Conservation (phyloP, 2,329 filamentous ascomycete species). For the Microcyclospora tardicrescens region DNA sequence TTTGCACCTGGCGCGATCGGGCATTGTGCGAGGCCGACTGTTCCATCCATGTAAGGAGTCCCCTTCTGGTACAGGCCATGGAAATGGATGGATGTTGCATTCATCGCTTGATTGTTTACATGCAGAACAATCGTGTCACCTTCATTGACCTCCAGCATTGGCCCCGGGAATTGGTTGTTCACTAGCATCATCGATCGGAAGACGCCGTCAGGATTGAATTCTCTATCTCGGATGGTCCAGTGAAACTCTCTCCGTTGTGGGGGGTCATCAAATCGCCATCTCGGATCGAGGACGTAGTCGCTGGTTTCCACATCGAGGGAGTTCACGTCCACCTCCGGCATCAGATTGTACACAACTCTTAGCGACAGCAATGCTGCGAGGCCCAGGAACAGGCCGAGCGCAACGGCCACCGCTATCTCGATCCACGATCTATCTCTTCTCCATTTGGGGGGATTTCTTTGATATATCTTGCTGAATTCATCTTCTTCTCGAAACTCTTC, state of each 20-base stretch:
- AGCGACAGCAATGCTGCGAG: no score
- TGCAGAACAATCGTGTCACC: conserved; percentile 56
- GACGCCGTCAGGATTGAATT: conserved; percentile 46
- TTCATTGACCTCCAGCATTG: conserved; percentile 35
- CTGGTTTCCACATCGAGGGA: conserved; percentile 8
- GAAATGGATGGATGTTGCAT: conserved; percentile 51
- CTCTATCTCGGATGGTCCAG: conserved; percentile 47
- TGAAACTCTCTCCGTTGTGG: conserved; percentile 43
- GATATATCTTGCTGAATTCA: no score
- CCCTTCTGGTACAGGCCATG: conserved; percentile 59
- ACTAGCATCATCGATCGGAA: conserved; percentile 30
- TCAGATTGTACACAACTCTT: no score
- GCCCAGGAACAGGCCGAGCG: no score
- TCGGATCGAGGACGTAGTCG: conserved; percentile 45
- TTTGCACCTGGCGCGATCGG: conserved; percentile 44
- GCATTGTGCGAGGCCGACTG: conserved; percentile 50
- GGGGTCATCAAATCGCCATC: conserved; percentile 43
- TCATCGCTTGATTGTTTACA: conserved; percentile 47
- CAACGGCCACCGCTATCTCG: no score
- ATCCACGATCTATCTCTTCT: no score
- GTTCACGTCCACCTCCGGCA: no score
- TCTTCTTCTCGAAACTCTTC: no score
- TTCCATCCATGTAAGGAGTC: conserved; percentile 54
- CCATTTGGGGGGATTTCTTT: no score
- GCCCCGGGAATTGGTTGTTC: conserved; percentile 28